Conservation (phyloP, 768 basidiomycete species). For the Termitomyces sp. region DNA sequence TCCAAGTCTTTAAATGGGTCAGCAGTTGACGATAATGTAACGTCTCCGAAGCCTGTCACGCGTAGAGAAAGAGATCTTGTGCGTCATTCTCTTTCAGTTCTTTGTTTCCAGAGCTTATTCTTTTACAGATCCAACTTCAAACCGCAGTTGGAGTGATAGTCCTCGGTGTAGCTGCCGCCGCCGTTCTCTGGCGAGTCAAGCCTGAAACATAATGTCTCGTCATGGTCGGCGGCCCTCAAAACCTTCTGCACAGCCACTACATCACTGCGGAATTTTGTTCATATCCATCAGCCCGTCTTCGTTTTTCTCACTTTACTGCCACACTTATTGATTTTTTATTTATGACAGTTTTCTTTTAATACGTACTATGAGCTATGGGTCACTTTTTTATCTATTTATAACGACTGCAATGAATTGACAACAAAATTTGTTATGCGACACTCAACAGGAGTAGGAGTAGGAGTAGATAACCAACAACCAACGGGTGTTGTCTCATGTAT, state of each 20-base stretch:
- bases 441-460: no score
- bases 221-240: conserved; percentile 1
- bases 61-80: conserved; percentile 11
- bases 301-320: not conserved
- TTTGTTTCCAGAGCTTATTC: not conserved
- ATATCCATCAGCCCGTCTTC: not conserved
- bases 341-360: conserved; percentile 1
- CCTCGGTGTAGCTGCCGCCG: conserved; percentile 62
- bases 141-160: conserved; percentile 62
- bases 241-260: conserved; percentile 1
- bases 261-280: conserved; percentile 2
- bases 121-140: conserved; percentile 33
- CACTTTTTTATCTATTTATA: conserved; percentile 4
- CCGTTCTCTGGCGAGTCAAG: conserved; percentile 69
- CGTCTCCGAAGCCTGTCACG: not conserved
- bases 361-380: conserved; percentile 1
- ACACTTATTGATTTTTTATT: not conserved
- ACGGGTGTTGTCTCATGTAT: no score
- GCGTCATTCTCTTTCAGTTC: conserved; percentile 9
- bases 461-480: no score
- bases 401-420: conserved; percentile 6
- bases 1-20: conserved; percentile 4
- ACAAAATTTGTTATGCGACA: not conserved
- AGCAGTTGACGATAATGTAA: conserved; percentile 1
- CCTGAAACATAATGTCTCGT: conserved; percentile 21